These are phyloP conservation scores for Penicillium malachiteum DNA, from an alignment of 495 filamentous ascomycete genomes.

Conservation along the genomic window DNA sequence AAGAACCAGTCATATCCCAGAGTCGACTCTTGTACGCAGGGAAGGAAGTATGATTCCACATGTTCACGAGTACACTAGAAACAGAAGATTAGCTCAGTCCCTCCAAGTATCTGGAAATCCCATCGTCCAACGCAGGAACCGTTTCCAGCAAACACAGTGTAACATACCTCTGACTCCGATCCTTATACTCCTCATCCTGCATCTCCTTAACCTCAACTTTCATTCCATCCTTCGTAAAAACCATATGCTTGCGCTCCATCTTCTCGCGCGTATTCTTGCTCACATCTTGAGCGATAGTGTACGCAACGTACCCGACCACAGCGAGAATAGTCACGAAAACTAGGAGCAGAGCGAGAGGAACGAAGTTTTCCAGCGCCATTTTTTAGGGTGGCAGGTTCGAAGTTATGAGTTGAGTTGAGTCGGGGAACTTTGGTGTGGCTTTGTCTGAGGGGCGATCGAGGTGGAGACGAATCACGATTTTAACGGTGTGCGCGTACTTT, in stretches of 20 bases:
- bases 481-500: background rate
- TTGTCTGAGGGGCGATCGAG: slow-evolving; percentile 1
- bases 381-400: background rate
- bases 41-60: slow-evolving; percentile 68
- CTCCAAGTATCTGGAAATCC: background rate
- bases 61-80: slow-evolving; percentile 64
- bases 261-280: slow-evolving; percentile 64
- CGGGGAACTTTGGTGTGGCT: background rate
- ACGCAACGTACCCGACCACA: slow-evolving; percentile 72
- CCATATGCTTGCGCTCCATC: slow-evolving; percentile 80
- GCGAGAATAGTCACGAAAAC: slow-evolving; percentile 58
- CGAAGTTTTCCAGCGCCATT: slow-evolving; percentile 45
- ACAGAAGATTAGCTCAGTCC: background rate
- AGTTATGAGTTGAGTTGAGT: background rate
- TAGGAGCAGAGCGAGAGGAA: slow-evolving; percentile 75
- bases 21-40: slow-evolving; percentile 59
- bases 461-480: background rate
- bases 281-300: slow-evolving; percentile 67
- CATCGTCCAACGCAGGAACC: background rate
- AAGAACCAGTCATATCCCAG: slow-evolving; percentile 47
- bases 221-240: slow-evolving; percentile 80
- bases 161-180: slow-evolving; percentile 70
- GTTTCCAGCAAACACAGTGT: background rate
- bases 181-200: slow-evolving; percentile 74
- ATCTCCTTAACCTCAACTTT: slow-evolving; percentile 77